Conservation (phyloP, 1,284 basidiomycete species). For the Taiwanofungus camphoratus region DNA sequence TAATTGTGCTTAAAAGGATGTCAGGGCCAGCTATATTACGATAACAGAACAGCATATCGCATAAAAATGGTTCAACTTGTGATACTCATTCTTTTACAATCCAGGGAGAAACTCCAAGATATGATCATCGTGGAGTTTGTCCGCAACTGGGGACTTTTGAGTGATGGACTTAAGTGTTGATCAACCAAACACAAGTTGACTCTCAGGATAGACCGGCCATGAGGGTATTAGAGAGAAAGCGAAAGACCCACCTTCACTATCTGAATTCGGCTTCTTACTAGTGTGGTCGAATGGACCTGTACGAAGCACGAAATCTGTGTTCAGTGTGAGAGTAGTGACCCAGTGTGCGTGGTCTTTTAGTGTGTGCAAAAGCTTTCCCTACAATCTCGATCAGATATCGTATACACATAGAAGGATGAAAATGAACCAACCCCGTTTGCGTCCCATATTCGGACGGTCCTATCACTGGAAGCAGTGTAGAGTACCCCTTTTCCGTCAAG, state of each 20-base stretch:
- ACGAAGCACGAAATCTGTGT: slow-evolving; percentile 91
- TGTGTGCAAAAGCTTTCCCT: slow-evolving; percentile 66
- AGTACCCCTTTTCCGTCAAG: slow-evolving; percentile 67
- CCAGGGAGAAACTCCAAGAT: no score
- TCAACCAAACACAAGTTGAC: no score
- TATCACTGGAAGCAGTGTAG: slow-evolving; percentile 92
- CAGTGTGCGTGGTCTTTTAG: slow-evolving; percentile 97
- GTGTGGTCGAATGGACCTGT: slow-evolving; percentile 95
- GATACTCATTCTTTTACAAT: no score
- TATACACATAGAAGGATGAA: not conserved
- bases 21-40: slow-evolving; percentile 6
- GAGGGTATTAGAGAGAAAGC: not conserved
- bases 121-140: no score
- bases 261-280: slow-evolving; percentile 66
- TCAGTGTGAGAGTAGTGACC: slow-evolving; percentile 95
- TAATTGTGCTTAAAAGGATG: slow-evolving; percentile 52
- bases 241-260: slow-evolving; percentile 65
- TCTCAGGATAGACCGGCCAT: no score
- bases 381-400: slow-evolving; percentile 4
- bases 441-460: slow-evolving; percentile 94
- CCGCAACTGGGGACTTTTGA: no score
- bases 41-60: not conserved
- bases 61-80: no score
- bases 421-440: slow-evolving; percentile 58
- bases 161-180: no score